Evolutionary conservation across 1,139 yeast genomes (phyloP), one percentile per base, ranked within the genome.

Genomic region (Wickerhamomyces sp.): DNA sequence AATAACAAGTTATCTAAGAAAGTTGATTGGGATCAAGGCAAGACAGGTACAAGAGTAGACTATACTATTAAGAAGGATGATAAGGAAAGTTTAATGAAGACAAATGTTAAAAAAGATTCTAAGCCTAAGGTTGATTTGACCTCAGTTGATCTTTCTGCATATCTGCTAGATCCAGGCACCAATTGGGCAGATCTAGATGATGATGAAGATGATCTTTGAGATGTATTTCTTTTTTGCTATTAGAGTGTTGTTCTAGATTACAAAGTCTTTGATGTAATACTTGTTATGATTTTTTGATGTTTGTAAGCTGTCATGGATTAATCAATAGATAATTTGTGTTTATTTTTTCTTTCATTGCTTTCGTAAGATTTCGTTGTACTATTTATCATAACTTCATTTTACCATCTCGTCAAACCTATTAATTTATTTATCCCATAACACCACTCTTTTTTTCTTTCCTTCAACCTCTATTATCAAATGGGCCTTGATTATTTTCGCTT

Each of bases 131-230:
- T 18, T 18, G 23, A 18, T 18, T 18, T 18, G 23, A 18, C 3
- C 23, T 18, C 23, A 18, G 23, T 18, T 18, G 23, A 18, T 18
- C 23, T 18, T 18, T 18, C 23, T 18, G 23, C 23, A 18, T 18
- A 18, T 18, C 23, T 18, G 23, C 23, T 18, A 18, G 53, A 53
- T 18, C 47, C 37, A 13, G 41, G 45, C 15, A 41, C 53, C 5
- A 49, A 52, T 30, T 57, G 60, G 60, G 56, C 59, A 3, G 57
- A 49, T 32, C 42, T 51, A 29, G 58, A 49, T 43, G 58, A 53
- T 40, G 55, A 52, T 33, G 43, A 36, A 30, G 43, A 43, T 26
- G 44, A 34, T 27, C 23, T 18, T 18, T 18, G 23, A 18, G 23
- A 18, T 18, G 23, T 46, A n/a, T n/a, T n/a, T n/a, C n/a, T n/a